Evolutionary conservation across 1,284 basidiomycete genomes (phyloP).

Genomic region (Tausonia pullulans): DNA sequence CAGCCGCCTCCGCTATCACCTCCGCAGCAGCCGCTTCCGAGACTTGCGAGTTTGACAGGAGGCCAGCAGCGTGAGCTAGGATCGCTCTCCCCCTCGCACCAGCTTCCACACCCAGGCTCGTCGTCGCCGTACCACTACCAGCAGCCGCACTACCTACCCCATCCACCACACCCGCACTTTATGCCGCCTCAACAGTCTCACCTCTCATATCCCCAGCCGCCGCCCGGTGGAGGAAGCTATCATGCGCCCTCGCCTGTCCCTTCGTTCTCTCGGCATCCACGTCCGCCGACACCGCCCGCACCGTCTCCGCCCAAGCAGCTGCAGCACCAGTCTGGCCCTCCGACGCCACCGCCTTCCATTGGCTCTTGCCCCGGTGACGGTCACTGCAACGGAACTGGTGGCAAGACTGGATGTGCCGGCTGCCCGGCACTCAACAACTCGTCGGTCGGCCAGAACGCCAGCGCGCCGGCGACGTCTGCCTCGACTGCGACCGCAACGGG

Average conservation of each 20-base stretch:
- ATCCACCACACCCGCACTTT: too few relatives aligned
- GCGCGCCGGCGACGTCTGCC: conserved; percentile 20
- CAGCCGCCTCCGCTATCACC: too few relatives aligned
- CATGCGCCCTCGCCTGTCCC: background rate
- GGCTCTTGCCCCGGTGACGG: conserved; percentile 92
- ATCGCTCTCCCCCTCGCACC: too few relatives aligned
- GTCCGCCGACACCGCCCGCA: background rate
- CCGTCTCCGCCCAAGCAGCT: too few relatives aligned
- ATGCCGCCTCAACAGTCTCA: too few relatives aligned
- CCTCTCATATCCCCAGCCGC: background rate
- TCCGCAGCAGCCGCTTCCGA: too few relatives aligned
- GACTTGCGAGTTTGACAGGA: too few relatives aligned
- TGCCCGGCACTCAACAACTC: conserved; percentile 88
- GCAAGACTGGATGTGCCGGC: conserved; percentile 76
- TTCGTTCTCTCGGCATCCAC: background rate
- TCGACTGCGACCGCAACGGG: conserved; percentile 43
- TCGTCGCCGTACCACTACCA: too few relatives aligned
- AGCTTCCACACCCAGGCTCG: too few relatives aligned
- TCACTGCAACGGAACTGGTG: conserved; percentile 87
- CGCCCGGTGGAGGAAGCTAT: background rate
- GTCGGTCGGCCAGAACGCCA: conserved; percentile 13
- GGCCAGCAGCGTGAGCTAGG: too few relatives aligned
- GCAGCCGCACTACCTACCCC: too few relatives aligned
- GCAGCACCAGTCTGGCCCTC: background rate
- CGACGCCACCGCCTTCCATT: background rate